These are phyloP conservation scores for Phytophthora sp. DNA, from an alignment of 352 stramenopile genomes.

Conservation along the genomic window DNA sequence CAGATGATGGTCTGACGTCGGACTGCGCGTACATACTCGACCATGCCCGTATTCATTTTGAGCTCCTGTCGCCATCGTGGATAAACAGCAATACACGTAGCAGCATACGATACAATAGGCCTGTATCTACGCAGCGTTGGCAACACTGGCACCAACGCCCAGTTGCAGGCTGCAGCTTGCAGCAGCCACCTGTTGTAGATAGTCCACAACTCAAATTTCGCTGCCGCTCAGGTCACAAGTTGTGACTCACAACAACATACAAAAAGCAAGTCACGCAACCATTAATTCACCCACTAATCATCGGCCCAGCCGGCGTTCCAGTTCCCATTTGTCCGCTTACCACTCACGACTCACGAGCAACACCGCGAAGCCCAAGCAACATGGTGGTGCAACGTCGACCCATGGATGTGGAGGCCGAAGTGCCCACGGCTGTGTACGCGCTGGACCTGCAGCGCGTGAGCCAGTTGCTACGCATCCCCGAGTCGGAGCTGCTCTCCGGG, in stretches of 20 bases:
- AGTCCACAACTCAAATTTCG: neutral
- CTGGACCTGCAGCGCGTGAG: constrained; percentile 60
- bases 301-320: constrained; percentile 3
- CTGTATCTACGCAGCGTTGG: neutral
- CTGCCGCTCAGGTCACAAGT: no score
- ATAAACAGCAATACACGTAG: neutral
- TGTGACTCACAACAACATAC: no score
- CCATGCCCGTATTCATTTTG: no score
- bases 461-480: constrained; percentile 53
- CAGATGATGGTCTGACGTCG: no score
- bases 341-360: no score
- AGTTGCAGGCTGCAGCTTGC: neutral
- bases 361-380: no score
- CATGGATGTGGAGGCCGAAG: constrained; percentile 60
- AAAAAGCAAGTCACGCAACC: constrained; percentile 17
- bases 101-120: neutral
- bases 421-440: constrained; percentile 63
- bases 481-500: constrained; percentile 55
- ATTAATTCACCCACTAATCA: constrained; percentile 20
- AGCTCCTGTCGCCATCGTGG: neutral
- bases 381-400: constrained; percentile 61
- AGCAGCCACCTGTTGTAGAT: neutral
- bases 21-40: no score
- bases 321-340: constrained; percentile 7
- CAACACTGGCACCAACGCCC: neutral